A percentile compares a stretch with the other conserved stretches of the same genome.
phyloP scores from a whole-genome alignment of 2,329 filamentous ascomycete genomes.

The Pseudopyrenochaeta lycopersici region DNA sequence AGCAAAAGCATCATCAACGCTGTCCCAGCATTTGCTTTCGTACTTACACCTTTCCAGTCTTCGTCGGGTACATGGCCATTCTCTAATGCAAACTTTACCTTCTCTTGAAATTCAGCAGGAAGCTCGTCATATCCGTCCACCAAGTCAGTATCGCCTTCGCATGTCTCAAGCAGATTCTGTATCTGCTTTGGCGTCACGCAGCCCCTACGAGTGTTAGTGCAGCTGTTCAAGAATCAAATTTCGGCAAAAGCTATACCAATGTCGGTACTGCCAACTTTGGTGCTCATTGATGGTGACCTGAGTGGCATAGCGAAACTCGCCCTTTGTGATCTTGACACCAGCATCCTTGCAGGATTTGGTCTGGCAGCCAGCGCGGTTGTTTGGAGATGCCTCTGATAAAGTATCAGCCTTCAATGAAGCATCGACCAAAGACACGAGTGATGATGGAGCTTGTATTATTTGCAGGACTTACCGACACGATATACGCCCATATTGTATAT shows the following conservation, averaged over 20 bases:
- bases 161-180: conserved; percentile 67
- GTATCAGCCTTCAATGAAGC: conserved; percentile 3
- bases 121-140: conserved; percentile 87
- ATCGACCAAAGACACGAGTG: no score
- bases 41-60: conserved; percentile 86
- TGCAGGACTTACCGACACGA: conserved; percentile 31
- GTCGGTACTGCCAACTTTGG: conserved; percentile 78
- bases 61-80: conserved; percentile 84
- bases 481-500: conserved; percentile 34
- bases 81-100: conserved; percentile 74
- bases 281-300: conserved; percentile 71
- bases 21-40: neutral
- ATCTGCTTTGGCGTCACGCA: conserved; percentile 84
- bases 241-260: conserved; percentile 71
- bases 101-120: conserved; percentile 72
- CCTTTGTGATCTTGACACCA: conserved; percentile 74
- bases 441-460: neutral
- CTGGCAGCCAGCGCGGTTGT: conserved; percentile 77
- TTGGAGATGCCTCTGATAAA: conserved; percentile 45
- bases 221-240: neutral
- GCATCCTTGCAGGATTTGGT: conserved; percentile 75
- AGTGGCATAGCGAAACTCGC: conserved; percentile 75
- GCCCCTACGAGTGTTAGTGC: conserved; percentile 67
- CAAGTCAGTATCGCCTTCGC: conserved; percentile 68
- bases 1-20: conserved; percentile 4